These are phyloP conservation scores for Panicum virgatum DNA, from an alignment of 202 grass and related monocot genomes.

Conservation along the genomic window DNA sequence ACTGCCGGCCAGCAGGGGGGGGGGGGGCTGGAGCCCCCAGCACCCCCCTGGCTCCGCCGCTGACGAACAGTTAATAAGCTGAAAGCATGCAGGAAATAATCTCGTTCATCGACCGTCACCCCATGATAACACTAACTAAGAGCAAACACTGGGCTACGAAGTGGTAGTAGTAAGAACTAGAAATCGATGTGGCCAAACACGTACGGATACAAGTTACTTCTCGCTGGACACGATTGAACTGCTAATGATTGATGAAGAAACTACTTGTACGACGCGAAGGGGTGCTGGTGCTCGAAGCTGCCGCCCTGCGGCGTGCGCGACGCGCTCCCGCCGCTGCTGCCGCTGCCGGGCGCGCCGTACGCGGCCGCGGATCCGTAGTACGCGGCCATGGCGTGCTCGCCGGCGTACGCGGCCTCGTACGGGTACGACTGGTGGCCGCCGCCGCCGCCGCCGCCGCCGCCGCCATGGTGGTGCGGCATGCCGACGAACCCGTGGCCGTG, in stretches of 20 bases:
- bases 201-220: not conserved
- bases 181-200: not conserved
- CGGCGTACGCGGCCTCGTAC: slow-evolving; percentile 40
- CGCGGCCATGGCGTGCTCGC: slow-evolving; percentile 46
- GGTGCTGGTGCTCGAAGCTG: slow-evolving; percentile 46
- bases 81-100: not conserved
- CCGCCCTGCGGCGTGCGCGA: slow-evolving; percentile 21
- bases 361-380: slow-evolving; percentile 27
- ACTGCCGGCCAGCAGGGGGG: no score
- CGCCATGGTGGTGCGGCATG: slow-evolving; percentile 22
- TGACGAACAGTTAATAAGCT: no score
- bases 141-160: not conserved
- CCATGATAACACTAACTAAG: not conserved
- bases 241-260: no score
- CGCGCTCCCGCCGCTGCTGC: slow-evolving; percentile 15
- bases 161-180: not conserved
- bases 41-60: no score
- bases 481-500: slow-evolving; percentile 19
- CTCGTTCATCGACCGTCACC: not conserved
- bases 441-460: no score
- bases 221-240: not conserved
- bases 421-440: slow-evolving; percentile 30
- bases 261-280: slow-evolving; percentile 59
- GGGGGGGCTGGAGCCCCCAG: no score
- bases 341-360: slow-evolving; percentile 33